Evolutionary conservation across 1,139 yeast genomes (phyloP).

Genomic region (Blastobotrys ciferrii): DNA sequence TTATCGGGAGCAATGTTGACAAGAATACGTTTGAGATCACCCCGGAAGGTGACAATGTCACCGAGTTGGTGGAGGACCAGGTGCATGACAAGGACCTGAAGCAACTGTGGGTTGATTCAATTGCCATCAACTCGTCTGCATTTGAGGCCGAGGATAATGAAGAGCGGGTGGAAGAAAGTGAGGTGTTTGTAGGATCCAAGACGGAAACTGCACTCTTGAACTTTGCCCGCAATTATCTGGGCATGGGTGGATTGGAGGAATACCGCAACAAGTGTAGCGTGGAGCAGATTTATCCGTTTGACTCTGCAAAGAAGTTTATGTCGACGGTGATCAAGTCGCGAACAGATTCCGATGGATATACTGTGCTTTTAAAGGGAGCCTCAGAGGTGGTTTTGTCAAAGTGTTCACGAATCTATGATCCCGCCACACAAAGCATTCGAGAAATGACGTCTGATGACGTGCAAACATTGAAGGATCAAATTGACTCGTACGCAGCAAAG

Average conservation of each 20-base stretch:
- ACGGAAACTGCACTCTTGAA: constrained; percentile 87
- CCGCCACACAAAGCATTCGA: constrained; percentile 33
- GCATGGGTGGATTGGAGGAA: constrained; percentile 42
- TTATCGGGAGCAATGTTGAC: constrained; percentile 48
- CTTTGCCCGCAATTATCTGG: constrained; percentile 60
- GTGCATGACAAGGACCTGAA: constrained; percentile 36
- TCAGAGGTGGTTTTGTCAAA: constrained; percentile 77
- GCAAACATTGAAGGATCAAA: constrained; percentile 42
- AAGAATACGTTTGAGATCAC: constrained; percentile 18
- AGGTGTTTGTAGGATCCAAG: constrained; percentile 80
- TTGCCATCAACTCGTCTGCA: constrained; percentile 81
- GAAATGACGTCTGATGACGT: constrained; percentile 38
- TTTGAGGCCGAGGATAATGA: constrained; percentile 58
- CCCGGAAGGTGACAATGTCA: constrained; percentile 19
- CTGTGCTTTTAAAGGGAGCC: constrained; percentile 86
- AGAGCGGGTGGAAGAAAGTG: constrained; percentile 25
- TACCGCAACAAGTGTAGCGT: constrained; percentile 45
- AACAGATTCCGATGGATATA: constrained; percentile 41
- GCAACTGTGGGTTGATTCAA: constrained; percentile 53
- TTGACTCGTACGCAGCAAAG: constrained; percentile 64
- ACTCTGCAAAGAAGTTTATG: constrained; percentile 90
- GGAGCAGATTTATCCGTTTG: constrained; percentile 82
- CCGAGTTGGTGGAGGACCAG: constrained; percentile 38
- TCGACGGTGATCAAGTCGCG: constrained; percentile 57
- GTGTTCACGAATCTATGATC: constrained; percentile 42